Conservation (phyloP, 176 grass and related monocot species). For the Phoenix dactylifera region DNA sequence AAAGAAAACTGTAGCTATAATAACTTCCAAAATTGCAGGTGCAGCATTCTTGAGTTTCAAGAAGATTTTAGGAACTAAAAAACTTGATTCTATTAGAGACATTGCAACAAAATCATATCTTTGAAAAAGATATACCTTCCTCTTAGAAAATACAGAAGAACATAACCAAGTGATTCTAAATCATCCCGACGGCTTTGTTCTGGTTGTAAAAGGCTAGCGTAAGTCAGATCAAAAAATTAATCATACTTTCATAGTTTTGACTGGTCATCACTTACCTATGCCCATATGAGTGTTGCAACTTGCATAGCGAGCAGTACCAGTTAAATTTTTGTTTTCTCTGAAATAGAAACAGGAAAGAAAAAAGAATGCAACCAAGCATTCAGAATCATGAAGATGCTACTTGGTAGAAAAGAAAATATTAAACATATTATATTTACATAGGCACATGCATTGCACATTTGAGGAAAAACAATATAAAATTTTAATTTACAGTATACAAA, state of each 20-base stretch:
- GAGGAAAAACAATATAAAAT: no score
- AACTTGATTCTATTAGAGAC: background rate
- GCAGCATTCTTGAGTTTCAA: no score
- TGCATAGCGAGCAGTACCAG: conserved; percentile 67
- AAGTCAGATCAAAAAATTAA: background rate
- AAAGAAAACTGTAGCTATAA: no score
- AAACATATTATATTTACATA: background rate
- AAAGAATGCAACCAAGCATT: background rate
- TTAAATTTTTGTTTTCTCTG: conserved; percentile 74
- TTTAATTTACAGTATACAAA: no score
- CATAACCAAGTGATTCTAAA: conserved; percentile 17
- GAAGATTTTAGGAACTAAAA: no score
- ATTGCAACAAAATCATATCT: background rate
- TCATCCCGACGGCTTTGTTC: conserved; percentile 20
- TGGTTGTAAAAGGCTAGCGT: background rate
- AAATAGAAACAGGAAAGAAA: background rate
- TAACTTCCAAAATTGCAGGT: no score
- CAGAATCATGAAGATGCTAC: conserved; percentile 5
- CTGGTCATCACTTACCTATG: conserved; percentile 35
- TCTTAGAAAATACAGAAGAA: conserved; percentile 17
- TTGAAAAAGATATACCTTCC: conserved; percentile 20
- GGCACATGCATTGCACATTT: no score
- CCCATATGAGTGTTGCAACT: conserved; percentile 67
- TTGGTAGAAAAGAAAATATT: background rate
- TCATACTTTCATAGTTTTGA: background rate